These are phyloP conservation scores for Lobulomyces angularis DNA, from an alignment of 192 early-diverging fungal genomes.

Conservation along the genomic window DNA sequence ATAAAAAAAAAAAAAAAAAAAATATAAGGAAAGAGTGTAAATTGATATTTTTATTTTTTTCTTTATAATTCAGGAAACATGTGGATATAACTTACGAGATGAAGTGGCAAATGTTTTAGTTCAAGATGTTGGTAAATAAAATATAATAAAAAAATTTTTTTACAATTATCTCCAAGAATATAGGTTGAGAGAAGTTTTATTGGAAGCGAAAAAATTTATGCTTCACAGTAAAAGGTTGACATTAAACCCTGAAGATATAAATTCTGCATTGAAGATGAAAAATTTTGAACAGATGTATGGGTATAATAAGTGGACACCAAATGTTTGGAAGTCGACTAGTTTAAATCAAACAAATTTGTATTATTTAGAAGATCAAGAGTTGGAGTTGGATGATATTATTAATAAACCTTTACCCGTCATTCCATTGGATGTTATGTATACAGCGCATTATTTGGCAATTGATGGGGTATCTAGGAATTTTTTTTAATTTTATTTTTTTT, in stretches of 20 bases:
- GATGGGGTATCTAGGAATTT: too few species aligned
- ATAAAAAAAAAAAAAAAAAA: too few species aligned
- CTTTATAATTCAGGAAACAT: too few species aligned
- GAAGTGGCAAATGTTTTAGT: conserved; percentile 70
- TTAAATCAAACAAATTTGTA: conserved; percentile 62
- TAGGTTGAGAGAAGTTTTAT: conserved; percentile 80
- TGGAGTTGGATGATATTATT: conserved; percentile 81
- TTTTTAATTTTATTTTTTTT: too few species aligned
- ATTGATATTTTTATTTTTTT: too few species aligned
- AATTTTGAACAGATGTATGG: conserved; percentile 87
- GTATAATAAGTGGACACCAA: too few species aligned
- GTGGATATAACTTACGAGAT: conserved; percentile 78
- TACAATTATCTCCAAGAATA: too few species aligned
- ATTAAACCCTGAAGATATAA: conserved; percentile 74
- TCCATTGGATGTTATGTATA: conserved; percentile 71
- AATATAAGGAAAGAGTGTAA: too few species aligned
- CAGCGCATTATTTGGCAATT: conserved; percentile 94
- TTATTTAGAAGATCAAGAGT: conserved; percentile 86
- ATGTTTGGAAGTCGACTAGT: conserved; percentile 25
- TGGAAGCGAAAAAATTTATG: conserved; percentile 97
- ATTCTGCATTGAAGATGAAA: conserved; percentile 74
- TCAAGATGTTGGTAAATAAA: too few species aligned
- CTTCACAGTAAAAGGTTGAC: conserved; percentile 76
- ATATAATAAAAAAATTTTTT: too few species aligned
- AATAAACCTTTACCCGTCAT: conserved; percentile 77